Base-by-base conservation (phyloP, 2,329 filamentous ascomycete genomes). In the Ilyonectria destructans region DNA sequence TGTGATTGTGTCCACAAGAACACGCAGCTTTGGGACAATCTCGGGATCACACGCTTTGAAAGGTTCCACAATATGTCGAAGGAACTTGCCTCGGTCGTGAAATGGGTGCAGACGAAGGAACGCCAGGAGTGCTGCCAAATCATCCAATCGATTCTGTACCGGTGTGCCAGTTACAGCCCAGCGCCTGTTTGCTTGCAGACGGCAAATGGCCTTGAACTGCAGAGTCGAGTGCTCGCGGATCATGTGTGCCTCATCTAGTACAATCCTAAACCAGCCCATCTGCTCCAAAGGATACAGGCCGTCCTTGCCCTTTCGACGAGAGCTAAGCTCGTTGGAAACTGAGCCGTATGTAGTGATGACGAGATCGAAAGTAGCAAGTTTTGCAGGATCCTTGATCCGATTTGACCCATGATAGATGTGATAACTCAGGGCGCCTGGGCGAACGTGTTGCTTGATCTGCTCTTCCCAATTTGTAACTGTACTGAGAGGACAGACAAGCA, bases 161-260 rank as follows among this genome's bases (percentile, higher is more conserved):
- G 95, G 96, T 0, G 96, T 98, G 62, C 96, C 96, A 0, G 96
- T 98, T n/a, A 98, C 94, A 3, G 95, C 96, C 96, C 96, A 99
- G 37, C 95, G 91, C 35, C 95, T 90, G 77, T 93, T 89, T 2
- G 95, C 93, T 68, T 93, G 88, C 3, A 98, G 85, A 21, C 90
- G 88, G 71, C 94, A 95, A 21, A 96, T 93, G 3, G 94, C 93
- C 78, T 95, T 94, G 61, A 95, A 97, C 73, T 96, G 92, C 46
- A 93, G 85, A 1, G 95, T 96, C 4, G 86, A 89, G 70, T 93
- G 92, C 74, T 97, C 96, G 29, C 96, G 93, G 71, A 99, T 98
- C 81, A 93, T 93, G 79, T 99, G 96, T 1, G 95, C 96, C 81
- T 99, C 96, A 71, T 98, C 96, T 1, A 98, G 87, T 1, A 98